Percentiles rank a stretch among this genome's conserved stretches.
These are phyloP conservation scores for Nakazawaea peltata DNA, from an alignment of 805 yeast genomes.

Conservation along the genomic window DNA sequence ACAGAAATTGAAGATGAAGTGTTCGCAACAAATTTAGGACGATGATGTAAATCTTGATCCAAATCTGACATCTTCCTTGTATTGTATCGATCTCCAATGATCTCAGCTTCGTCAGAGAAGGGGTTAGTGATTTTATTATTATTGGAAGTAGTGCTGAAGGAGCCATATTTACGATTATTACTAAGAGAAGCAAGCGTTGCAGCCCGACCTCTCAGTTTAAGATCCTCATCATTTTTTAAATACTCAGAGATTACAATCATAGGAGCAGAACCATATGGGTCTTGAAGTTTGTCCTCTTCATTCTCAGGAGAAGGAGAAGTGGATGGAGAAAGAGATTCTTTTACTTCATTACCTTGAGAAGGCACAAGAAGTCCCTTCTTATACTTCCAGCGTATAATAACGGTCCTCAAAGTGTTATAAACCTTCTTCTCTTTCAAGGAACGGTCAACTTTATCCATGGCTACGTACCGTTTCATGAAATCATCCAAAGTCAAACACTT, in stretches of 20 bases:
- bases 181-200: background rate
- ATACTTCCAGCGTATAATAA: constrained; percentile 39
- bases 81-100: too few relatives aligned
- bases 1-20: too few relatives aligned
- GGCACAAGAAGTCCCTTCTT: constrained; percentile 17
- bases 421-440: constrained; percentile 32
- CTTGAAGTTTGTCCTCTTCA: constrained; percentile 1
- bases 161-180: background rate
- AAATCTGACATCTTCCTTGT: too few relatives aligned
- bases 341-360: too few relatives aligned
- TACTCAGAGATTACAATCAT: constrained; percentile 7
- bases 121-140: too few relatives aligned
- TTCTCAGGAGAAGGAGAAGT: background rate
- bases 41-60: constrained; percentile 1
- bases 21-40: too few relatives aligned
- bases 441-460: constrained; percentile 48
- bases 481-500: constrained; percentile 70
- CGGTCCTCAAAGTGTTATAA: constrained; percentile 38
- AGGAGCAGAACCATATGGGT: too few relatives aligned
- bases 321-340: background rate
- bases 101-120: too few relatives aligned
- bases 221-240: constrained; percentile 3
- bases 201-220: background rate
- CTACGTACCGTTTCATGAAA: constrained; percentile 54
- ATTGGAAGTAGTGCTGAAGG: too few relatives aligned